phyloP scores from a whole-genome alignment of 2,329 filamentous ascomycete species.

The Biscogniauxia mediterranea region DNA sequence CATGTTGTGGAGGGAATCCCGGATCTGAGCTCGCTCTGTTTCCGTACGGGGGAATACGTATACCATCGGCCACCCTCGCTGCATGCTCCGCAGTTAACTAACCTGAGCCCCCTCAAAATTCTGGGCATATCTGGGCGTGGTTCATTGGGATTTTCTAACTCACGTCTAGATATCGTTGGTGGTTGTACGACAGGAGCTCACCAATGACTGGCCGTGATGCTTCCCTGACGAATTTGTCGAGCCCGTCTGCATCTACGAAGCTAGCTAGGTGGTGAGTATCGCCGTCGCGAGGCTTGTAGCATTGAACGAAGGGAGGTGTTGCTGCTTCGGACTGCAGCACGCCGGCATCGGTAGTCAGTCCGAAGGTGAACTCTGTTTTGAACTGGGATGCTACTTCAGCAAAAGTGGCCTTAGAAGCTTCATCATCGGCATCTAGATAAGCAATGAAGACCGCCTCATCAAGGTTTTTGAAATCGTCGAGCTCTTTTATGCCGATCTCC shows the following conservation, averaged over 20 bases:
- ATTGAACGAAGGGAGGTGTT: conserved; percentile 25
- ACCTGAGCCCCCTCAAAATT: background rate
- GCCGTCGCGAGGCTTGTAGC: conserved; percentile 32
- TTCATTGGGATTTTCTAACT: conserved; percentile 10
- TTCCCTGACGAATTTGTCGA: conserved; percentile 30
- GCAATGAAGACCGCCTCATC: conserved; percentile 36
- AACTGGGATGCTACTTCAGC: conserved; percentile 27
- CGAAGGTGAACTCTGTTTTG: conserved; percentile 37
- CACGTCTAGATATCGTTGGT: conserved; percentile 35
- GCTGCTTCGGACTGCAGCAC: conserved; percentile 15
- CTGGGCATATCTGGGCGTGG: background rate
- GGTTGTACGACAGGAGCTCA: conserved; percentile 34
- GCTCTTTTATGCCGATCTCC: conserved; percentile 16
- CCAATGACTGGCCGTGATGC: conserved; percentile 31
- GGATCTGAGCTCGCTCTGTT: conserved; percentile 29
- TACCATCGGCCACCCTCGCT: conserved; percentile 38
- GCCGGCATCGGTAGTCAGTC: conserved; percentile 19
- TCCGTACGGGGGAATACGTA: conserved; percentile 37
- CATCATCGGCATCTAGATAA: conserved; percentile 24
- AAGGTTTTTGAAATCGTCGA: conserved; percentile 27
- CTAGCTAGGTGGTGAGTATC: conserved; percentile 20
- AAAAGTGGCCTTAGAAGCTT: conserved; percentile 20
- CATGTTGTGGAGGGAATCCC: conserved; percentile 30
- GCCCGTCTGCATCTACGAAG: conserved; percentile 13
- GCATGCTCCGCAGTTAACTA: background rate